phyloP scores from a whole-genome alignment of 176 grass and related monocot genomes.

The Triticum urartu region DNA sequence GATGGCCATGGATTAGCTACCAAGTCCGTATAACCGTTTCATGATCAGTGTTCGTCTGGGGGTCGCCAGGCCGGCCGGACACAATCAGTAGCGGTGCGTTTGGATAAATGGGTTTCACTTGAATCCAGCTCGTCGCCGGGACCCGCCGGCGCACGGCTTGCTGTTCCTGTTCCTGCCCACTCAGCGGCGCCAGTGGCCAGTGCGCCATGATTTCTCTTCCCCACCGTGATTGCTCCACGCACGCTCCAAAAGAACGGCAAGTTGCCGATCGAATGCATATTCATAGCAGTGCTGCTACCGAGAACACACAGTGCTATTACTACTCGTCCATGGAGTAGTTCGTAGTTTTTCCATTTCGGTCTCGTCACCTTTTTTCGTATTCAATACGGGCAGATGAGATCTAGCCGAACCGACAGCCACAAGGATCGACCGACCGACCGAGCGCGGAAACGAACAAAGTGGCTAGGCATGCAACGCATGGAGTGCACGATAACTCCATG shows the following conservation, averaged over 20 bases:
- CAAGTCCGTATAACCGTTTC: not conserved
- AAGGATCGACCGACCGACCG: not conserved
- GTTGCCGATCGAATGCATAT: not conserved
- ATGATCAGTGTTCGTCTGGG: not conserved
- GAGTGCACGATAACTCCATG: not conserved
- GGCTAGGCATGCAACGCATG: not conserved
- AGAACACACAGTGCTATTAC: not conserved
- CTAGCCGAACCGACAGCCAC: not conserved
- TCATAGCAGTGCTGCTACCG: no score
- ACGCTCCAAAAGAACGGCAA: not conserved
- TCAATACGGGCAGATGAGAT: not conserved
- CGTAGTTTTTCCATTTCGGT: not conserved
- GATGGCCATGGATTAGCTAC: not conserved
- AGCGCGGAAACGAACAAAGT: not conserved
- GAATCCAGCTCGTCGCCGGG: not conserved
- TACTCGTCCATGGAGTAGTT: not conserved
- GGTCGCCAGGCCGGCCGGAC: not conserved
- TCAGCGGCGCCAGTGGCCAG: not conserved
- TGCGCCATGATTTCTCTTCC: slow-evolving; percentile 30
- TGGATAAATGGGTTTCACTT: not conserved
- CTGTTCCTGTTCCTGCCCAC: not conserved
- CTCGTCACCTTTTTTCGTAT: not conserved
- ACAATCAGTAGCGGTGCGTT: not conserved
- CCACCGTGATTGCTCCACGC: not conserved
- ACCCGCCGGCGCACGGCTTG: not conserved